phyloP scores from a whole-genome alignment of 352 stramenopile genomes.

The Phytophthora cactorum region DNA sequence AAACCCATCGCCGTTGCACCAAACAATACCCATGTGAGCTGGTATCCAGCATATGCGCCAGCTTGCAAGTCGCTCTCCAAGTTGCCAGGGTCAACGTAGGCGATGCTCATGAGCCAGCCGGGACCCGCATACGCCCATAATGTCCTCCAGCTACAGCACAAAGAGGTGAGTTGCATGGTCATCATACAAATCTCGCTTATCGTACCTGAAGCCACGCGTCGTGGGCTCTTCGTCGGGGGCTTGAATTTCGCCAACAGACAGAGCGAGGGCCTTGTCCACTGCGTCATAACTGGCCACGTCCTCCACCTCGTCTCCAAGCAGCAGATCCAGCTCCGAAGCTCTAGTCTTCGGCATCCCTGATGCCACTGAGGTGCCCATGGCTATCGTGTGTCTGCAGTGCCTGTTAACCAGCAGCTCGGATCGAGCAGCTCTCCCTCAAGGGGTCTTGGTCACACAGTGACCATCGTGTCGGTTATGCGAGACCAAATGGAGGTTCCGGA shows the following conservation, averaged over 20 bases:
- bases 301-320: conserved; percentile 39
- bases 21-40: conserved; percentile 94
- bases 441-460: too few species aligned
- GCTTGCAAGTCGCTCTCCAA: conserved; percentile 96
- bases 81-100: conserved; percentile 96
- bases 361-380: conserved; percentile 14
- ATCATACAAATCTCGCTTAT: conserved; percentile 19
- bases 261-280: conserved; percentile 57
- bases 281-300: conserved; percentile 43
- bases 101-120: conserved; percentile 94
- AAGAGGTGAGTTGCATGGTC: background rate
- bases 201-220: conserved; percentile 32
- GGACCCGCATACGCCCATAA: conserved; percentile 86
- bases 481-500: conserved; percentile 7
- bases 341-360: conserved; percentile 23
- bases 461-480: background rate
- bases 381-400: conserved; percentile 1
- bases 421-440: background rate
- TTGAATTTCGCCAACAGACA: conserved; percentile 60
- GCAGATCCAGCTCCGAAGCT: conserved; percentile 38
- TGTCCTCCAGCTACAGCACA: conserved; percentile 58
- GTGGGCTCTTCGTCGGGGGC: conserved; percentile 53
- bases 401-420: conserved; percentile 2
- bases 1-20: conserved; percentile 90
- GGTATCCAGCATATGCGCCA: conserved; percentile 89